Conservation (phyloP, 805 yeast genomes). For the Myxozyma vanderwaltii region DNA sequence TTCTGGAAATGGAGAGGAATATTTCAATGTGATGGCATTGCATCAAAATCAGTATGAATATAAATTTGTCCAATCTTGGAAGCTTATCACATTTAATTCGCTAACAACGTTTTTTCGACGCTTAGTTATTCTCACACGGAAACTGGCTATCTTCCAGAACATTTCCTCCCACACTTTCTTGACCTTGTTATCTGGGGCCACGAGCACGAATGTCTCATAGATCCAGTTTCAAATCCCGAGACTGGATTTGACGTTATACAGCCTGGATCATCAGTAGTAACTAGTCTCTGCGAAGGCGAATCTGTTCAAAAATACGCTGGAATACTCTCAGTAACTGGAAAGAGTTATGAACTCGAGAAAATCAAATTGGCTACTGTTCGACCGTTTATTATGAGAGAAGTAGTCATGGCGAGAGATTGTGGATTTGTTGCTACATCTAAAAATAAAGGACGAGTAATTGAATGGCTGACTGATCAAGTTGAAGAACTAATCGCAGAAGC, state of each 20-base stretch:
- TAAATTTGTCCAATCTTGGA: too few species aligned
- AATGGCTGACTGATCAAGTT: conserved; percentile 63
- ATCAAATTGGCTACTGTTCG: conserved; percentile 70
- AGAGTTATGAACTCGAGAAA: conserved; percentile 58
- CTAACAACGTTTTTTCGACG: background rate
- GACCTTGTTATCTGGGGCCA: conserved; percentile 96
- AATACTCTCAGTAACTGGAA: conserved; percentile 64
- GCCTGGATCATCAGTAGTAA: conserved; percentile 93
- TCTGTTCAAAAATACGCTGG: conserved; percentile 70
- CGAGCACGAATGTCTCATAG: conserved; percentile 90
- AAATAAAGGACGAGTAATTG: conserved; percentile 60
- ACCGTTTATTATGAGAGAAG: conserved; percentile 75
- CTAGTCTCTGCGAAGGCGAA: conserved; percentile 85
- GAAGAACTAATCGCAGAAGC: conserved; percentile 68
- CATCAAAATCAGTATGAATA: conserved; percentile 73
- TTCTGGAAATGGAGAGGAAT: conserved; percentile 53
- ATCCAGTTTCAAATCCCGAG: conserved; percentile 55
- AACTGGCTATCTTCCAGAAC: conserved; percentile 82
- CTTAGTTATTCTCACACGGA: conserved; percentile 61
- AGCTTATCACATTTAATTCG: background rate
- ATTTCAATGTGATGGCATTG: conserved; percentile 84
- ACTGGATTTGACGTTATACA: conserved; percentile 78
- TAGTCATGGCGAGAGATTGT: conserved; percentile 55
- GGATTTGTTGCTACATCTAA: conserved; percentile 62
- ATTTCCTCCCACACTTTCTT: conserved; percentile 75